A percentile compares a stretch with the other conserved stretches of the same genome.
phyloP scores from a whole-genome alignment of 345 rosid genomes.

The Acer yangbiense region DNA sequence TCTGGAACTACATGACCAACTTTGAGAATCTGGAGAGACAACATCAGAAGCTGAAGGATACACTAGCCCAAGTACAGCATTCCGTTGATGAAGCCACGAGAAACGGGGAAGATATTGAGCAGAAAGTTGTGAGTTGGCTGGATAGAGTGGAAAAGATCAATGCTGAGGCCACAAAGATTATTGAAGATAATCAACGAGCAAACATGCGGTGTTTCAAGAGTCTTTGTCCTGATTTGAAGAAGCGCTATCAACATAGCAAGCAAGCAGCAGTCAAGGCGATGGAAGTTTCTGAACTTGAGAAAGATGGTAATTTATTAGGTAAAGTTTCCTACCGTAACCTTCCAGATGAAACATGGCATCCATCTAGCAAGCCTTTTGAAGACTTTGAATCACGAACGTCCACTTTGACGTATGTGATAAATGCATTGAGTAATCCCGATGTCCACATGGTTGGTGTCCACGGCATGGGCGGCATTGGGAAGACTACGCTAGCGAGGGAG shows the following conservation, averaged over 20 bases:
- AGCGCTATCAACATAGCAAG: slow-evolving; percentile 20
- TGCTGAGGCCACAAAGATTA: background rate
- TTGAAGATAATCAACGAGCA: background rate
- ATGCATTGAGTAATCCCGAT: background rate
- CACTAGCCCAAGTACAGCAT: no score
- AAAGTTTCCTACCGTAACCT: background rate
- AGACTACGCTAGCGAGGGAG: slow-evolving; percentile 14
- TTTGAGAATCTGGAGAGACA: no score
- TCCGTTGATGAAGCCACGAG: no score
- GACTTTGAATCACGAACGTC: background rate
- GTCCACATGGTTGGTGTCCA: background rate
- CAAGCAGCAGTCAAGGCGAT: background rate
- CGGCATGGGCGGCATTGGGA: slow-evolving; percentile 8
- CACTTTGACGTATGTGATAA: background rate
- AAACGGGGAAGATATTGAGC: slow-evolving; percentile 9
- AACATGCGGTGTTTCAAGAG: background rate
- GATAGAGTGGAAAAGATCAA: background rate
- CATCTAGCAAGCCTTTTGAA: no score
- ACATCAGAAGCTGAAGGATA: no score
- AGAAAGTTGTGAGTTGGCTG: slow-evolving; percentile 13
- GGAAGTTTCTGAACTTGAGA: background rate
- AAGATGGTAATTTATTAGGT: background rate
- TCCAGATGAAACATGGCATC: background rate
- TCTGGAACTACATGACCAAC: no score
- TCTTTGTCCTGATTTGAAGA: background rate